Evolutionary conservation across 345 rosid genomes (phyloP).

Genomic region (Psidium friedrichsthalianum): DNA sequence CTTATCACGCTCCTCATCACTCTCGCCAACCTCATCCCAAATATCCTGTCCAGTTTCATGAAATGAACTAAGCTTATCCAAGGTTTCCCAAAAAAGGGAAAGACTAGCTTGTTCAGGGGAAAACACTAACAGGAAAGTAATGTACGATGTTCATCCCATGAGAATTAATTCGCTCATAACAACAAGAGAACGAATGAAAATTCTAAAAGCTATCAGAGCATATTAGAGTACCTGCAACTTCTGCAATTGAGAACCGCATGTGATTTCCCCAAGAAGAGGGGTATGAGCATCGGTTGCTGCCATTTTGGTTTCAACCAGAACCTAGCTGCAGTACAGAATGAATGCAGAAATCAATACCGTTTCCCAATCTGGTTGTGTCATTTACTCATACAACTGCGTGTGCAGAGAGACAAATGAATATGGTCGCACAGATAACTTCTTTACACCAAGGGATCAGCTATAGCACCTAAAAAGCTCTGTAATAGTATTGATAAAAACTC

Average conservation of each 20-base stretch:
- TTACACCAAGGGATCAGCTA: neutral
- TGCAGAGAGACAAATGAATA: neutral
- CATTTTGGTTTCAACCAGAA: slow-evolving; percentile 24
- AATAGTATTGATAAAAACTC: neutral
- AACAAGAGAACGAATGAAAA: neutral
- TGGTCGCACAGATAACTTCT: neutral
- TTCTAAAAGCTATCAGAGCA: neutral
- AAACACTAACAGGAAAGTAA: neutral
- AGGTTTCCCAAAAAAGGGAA: neutral
- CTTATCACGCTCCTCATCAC: slow-evolving; percentile 86
- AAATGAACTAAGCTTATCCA: neutral
- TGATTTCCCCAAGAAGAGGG: slow-evolving; percentile 72
- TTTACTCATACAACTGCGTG: neutral
- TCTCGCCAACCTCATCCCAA: slow-evolving; percentile 99
- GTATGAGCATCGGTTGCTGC: slow-evolving; percentile 56
- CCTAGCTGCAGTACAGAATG: neutral
- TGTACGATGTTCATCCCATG: neutral
- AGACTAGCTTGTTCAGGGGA: neutral
- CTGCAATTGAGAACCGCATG: slow-evolving; percentile 75
- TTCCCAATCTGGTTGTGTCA: neutral
- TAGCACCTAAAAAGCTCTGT: neutral
- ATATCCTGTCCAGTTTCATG: slow-evolving; percentile 45
- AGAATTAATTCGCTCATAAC: neutral
- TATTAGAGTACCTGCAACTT: slow-evolving; percentile 59
- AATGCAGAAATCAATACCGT: slow-evolving; percentile 12